Evolutionary conservation across 2,329 filamentous ascomycete genomes (phyloP), one percentile per base, ranked within the genome.

Genomic region (Phyllosticta citriasiana): DNA sequence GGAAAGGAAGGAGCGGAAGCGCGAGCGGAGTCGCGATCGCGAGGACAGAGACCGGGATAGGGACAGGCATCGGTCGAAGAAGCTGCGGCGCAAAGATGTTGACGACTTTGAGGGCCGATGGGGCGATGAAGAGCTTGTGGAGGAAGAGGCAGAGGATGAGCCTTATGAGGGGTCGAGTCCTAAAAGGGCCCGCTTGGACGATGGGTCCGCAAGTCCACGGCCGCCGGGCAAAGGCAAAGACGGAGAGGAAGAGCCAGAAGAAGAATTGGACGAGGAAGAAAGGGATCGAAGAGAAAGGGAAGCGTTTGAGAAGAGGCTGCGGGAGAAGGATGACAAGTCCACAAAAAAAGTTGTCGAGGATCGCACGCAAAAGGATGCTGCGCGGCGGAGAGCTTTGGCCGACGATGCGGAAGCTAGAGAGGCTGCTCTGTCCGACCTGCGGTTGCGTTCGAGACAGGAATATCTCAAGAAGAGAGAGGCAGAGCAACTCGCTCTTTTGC

Each of bases 401-500:
- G 85, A 88, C 10, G 63, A 63, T 63, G 86, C 91, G 71, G 81
- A 82, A 47, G 84, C 87, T 6, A 81, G 88, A 62, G 81, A 80
- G 64, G 85, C 86, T 8, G 88, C 88, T n/a, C 81, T 96, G 71
- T 85, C 87, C 2, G 91, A 95, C 64, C 75, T 97, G 19, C 83
- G 94, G 52, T 80, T 94, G 69, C 84, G 91, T 33, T 96, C 92
- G 2, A 84, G 94, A 63, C 92, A 97, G 70, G 88, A 94, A 66
- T 99, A 99, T 70, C 80, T 99, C 30, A 91, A 91, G 74, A 97
- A 99, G 78, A 84, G 94, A 65, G 92, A 97, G 72, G 80, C 88
- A 0, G 91, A 97, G 73, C 85, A 90, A 63, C 76, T 99, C 16
- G 89, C 89, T 0, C 77, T 99, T n/a, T 76, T 99, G 57, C 84